Evolutionary conservation across 768 basidiomycete species (phyloP), one percentile per base, ranked within the genome.

Genomic region (Tricholoma hemisulphureum): DNA sequence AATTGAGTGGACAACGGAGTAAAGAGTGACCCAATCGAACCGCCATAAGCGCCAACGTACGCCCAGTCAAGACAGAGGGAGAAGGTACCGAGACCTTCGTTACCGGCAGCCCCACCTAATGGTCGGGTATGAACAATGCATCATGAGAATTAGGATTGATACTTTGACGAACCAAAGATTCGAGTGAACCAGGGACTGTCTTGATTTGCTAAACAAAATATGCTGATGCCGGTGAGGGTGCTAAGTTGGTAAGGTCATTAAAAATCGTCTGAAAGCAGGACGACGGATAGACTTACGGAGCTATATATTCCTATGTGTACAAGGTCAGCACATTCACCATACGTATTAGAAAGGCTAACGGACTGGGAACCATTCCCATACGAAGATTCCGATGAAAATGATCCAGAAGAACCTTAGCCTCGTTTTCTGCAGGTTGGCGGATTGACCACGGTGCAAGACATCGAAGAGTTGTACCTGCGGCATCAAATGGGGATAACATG

Each of bases 51-150:
- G 66, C 72, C 64, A 46, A 76, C 75, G 41, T 79, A 74, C 28
- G 80, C 81, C 83, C 84, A 85, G 63, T 85, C 84, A 21, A 85
- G 72, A 56, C 73, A 82, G 45, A 84, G 61, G 0, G 82, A 77
- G 45, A 85, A 75, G 32, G 81, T 68, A 14, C 82, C 83, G 20
- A 85, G 72, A 20, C 83, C 83, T 66, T 83, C 82, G 55, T 84
- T 82, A 46, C 73, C 82, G 11, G 80, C 76, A 18, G 74, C 78
- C 10, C 82, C 82, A 37, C 70, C 69, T 67, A 24, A 14, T 45
- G 14, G 21, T 6, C 4, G 57, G 16, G 60, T 63, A 37, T 57
- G 54, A 49, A 62, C 23, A 29, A 26, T 32, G 18, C 6, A 29
- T 43, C 20, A 37, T 49, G n/a, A 53, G 29, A n/a, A 10, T 39